These are phyloP conservation scores for Lippia alba DNA, from an alignment of 305 asterid genomes.

Conservation along the genomic window DNA sequence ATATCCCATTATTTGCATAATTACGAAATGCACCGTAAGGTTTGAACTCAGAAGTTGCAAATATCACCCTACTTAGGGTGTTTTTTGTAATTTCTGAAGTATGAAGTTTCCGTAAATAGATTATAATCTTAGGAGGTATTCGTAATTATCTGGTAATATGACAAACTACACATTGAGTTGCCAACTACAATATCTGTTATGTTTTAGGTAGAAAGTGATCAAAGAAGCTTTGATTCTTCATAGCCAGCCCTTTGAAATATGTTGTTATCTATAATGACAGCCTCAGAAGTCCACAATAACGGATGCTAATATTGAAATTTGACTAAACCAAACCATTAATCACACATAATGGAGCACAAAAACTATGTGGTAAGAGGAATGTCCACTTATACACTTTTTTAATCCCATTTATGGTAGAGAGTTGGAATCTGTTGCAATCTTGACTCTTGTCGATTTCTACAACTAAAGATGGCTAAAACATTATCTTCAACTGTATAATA, in stretches of 20 bases:
- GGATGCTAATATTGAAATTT: constrained; percentile 3
- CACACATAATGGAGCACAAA: constrained; percentile 22
- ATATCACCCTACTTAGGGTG: too few species aligned
- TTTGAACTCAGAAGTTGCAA: too few species aligned
- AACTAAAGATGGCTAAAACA: constrained; percentile 28
- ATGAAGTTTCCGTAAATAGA: too few species aligned
- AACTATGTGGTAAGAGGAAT: constrained; percentile 13
- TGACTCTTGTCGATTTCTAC: constrained; percentile 20
- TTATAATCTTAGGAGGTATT: too few species aligned
- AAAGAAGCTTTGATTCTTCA: not conserved
- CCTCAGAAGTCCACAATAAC: constrained; percentile 25
- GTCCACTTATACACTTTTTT: constrained; percentile 20
- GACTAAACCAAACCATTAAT: constrained; percentile 26
- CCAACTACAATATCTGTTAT: not conserved
- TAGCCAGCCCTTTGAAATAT: not conserved
- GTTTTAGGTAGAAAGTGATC: not conserved
- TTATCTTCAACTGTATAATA: constrained; percentile 24
- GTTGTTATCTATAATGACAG: constrained; percentile 7
- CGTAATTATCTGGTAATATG: too few species aligned
- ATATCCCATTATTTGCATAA: too few species aligned
- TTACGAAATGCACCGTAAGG: too few species aligned
- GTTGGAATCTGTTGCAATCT: constrained; percentile 10
- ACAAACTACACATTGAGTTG: too few species aligned
- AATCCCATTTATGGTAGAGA: constrained; percentile 4
- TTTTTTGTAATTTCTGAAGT: too few species aligned